Percentiles rank a stretch among this genome's conserved stretches.
Evolutionary conservation across 1,284 basidiomycete genomes (phyloP).

Genomic region (Wallemia mellicola): DNA sequence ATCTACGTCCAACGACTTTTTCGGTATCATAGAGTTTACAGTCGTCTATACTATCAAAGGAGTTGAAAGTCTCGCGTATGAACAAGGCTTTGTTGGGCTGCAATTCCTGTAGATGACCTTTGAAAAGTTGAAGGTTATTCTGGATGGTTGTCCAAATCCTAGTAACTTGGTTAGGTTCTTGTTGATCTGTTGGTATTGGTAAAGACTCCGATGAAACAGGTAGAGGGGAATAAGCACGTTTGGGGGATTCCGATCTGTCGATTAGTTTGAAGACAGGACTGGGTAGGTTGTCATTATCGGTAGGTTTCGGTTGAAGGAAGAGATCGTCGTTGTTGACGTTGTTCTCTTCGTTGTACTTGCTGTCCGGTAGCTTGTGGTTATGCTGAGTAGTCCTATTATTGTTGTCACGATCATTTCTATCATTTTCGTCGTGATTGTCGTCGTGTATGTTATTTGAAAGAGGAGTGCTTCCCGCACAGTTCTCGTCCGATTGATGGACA

Average conservation of each 20-base stretch:
- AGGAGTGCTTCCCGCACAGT: too few species aligned
- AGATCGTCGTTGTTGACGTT: too few species aligned
- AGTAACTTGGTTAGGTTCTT: not conserved
- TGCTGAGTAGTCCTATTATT: too few species aligned
- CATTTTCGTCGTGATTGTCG: too few species aligned
- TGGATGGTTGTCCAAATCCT: not conserved
- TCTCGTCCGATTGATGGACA: too few species aligned
- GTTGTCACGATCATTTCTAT: too few species aligned
- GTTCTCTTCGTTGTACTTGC: too few species aligned
- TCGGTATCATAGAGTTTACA: not conserved
- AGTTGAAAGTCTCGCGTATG: not conserved
- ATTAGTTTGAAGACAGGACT: not conserved
- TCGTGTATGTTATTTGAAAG: too few species aligned
- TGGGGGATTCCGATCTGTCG: not conserved
- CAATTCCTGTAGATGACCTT: not conserved
- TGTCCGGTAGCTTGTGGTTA: too few species aligned
- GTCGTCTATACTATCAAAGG: not conserved
- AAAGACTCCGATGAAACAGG: not conserved
- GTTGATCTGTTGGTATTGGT: not conserved
- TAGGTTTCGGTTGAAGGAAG: too few species aligned
- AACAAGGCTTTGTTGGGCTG: not conserved
- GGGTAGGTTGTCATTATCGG: not conserved
- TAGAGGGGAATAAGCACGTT: not conserved
- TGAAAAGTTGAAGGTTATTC: not conserved
- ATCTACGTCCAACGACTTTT: not conserved